Base-by-base conservation (phyloP, 495 filamentous ascomycete species). In the Thermochaetoides thermophila region DNA sequence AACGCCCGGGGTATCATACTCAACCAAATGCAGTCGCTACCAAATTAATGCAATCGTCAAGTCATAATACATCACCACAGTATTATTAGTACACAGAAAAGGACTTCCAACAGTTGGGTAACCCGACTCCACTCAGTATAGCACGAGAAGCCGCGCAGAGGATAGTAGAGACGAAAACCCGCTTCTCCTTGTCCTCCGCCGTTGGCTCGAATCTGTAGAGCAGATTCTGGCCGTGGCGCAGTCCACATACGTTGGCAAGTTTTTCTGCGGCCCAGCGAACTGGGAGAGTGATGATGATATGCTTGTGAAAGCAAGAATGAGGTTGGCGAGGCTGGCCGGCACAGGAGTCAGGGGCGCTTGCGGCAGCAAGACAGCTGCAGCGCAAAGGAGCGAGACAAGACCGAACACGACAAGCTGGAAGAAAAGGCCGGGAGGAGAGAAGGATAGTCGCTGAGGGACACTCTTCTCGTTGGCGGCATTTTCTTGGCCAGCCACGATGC, bases 341-440 rank as follows among this genome's bases (percentile, higher is more conserved):
- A n/a, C n/a, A 27, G 16, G 13, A 24, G 27, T 42, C 38, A 34
- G 17, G 26, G 24, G 40, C 12, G 42, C 31, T 20, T 33, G 38
- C 40, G 43, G 21, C 21, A 24, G 21, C 21, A 24, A 11, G 21
- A 11, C 6, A 14, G 33, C 28, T 11, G 15, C 37, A 23, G 29
- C 47, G 34, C 38, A 56, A 45, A 40, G 26, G 34, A 46, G 17
- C 25, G 52, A 51, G 40, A 56, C 50, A 52, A 56, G 50, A 47
- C 50, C 43, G 29, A 47, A 22, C 27, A 40, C 50, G 43, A 41
- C 47, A 45, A 56, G 41, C 34, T 38, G 43, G 37, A 38, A 43
- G 39, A 41, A 35, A 18, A 22, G n/a, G 5, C 28, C 6, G 20
- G 28, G 11, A 12, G 35, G 32, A 27, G 28, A 24, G 12, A 32